Percentiles rank a stretch among this genome's conserved stretches.
Evolutionary conservation across 345 rosid genomes (phyloP).

Genomic region (Euphorbia pulcherrima): DNA sequence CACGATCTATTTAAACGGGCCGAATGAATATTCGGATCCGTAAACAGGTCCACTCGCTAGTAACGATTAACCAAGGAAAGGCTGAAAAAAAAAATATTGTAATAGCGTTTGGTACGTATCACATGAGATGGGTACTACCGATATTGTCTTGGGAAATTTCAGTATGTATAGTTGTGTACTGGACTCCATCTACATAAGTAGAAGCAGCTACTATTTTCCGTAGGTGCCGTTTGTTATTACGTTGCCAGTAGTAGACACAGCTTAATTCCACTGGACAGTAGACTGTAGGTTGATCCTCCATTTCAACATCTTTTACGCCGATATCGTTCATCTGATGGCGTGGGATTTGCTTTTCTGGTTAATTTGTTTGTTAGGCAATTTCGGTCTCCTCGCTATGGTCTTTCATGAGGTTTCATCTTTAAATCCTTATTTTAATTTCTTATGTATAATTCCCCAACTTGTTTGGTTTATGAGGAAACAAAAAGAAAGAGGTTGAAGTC

Average conservation of each 20-base stretch:
- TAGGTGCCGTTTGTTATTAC: background rate
- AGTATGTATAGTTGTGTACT: no score
- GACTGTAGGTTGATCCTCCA: no score
- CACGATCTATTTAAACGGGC: no score
- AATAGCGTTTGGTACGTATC: no score
- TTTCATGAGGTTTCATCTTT: slow-evolving; percentile 52
- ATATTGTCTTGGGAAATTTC: no score
- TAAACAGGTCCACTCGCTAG: no score
- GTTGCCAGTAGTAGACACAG: background rate
- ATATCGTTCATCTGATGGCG: slow-evolving; percentile 25
- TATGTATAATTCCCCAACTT: background rate
- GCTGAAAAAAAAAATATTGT: no score
- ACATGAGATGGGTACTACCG: no score
- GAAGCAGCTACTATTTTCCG: background rate
- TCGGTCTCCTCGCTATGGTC: slow-evolving; percentile 63
- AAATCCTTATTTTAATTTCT: background rate
- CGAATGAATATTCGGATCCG: no score
- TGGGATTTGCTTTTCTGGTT: slow-evolving; percentile 61
- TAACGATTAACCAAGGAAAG: no score
- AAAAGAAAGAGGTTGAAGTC: background rate
- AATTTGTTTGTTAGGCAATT: slow-evolving; percentile 45
- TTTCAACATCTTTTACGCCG: background rate
- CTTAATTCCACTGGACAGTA: background rate
- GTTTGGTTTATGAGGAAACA: slow-evolving; percentile 10
- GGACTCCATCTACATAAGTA: no score